Base-by-base conservation (phyloP, 345 rosid genomes). In the Citrus medica region DNA sequence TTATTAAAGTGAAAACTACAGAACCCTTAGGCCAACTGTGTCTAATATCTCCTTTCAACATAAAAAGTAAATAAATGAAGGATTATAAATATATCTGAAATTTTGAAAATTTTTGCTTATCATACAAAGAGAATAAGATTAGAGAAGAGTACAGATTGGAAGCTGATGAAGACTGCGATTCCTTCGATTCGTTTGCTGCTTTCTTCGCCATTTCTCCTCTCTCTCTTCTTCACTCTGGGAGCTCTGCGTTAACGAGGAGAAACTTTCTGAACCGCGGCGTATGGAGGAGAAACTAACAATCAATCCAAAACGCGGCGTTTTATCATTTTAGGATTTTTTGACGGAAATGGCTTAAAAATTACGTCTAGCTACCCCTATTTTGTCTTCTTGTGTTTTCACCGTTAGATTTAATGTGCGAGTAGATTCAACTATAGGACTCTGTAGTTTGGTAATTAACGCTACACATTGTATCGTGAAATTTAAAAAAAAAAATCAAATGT, bases 141-240 rank as follows among this genome's bases (percentile, higher is more conserved):
- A 35, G 21, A 14, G 66, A 59, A 37, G 16, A 60, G 16, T 73
- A 73, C 76, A 59, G 55, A 61, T 60, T 59, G 21, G 61, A 75
- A 46, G 69, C 68, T 38, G 58, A 74, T 61, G 77, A 74, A 13
- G 77, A 62, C 56, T 59, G 37, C 16, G 40, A 27, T 37, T 19
- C 46, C 27, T n/a, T 73, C 7, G 76, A 37, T 22, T 38, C 61
- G 59, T 59, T 14, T 7, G 59, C 21, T 19, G 55, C 67, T 59
- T 61, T 74, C 32, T 75, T 75, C 69, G 69, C 70, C 78, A 75
- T 75, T 56, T 32, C 60, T 71, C 68, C 25, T 61, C 24, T 3
- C 67, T 58, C 59, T 4, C 58, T 53, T n/a, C 2, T 27, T 9
- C 32, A 17, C 24, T 19, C 53, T 32, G 65, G 24, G 55, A 74